Percentiles rank a stretch among this genome's conserved stretches.
Conservation (phyloP, 1,284 basidiomycete genomes). For the Rhodotorula sp. region DNA sequence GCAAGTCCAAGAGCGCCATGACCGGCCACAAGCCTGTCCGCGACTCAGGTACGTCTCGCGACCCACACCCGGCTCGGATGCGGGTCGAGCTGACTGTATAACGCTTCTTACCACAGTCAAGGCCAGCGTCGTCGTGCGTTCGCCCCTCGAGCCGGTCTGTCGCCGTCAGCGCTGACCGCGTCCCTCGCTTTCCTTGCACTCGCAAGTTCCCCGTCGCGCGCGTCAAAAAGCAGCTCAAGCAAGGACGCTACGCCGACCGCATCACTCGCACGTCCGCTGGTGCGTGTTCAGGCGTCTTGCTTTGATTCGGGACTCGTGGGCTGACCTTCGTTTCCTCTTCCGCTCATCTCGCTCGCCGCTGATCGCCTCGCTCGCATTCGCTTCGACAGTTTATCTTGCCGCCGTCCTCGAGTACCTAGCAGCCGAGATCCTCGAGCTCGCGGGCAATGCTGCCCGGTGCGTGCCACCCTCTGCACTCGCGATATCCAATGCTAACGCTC, state of each 20-base stretch:
- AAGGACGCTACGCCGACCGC: slow-evolving; percentile 51
- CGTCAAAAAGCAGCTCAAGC: slow-evolving; percentile 88
- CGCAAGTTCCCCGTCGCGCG: slow-evolving; percentile 90
- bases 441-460: slow-evolving; percentile 43
- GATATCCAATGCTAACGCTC: too few relatives aligned
- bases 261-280: background rate
- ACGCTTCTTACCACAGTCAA: background rate
- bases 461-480: background rate
- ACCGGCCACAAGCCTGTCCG: too few relatives aligned
- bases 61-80: background rate
- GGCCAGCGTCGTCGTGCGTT: slow-evolving; percentile 1
- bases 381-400: slow-evolving; percentile 41
- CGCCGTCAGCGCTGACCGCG: background rate
- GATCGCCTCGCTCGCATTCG: too few relatives aligned
- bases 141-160: too few relatives aligned
- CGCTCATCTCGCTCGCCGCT: background rate
- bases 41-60: background rate
- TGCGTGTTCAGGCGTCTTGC: background rate
- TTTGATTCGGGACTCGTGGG: background rate
- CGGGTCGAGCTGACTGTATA: background rate
- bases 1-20: background rate
- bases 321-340: background rate
- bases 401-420: slow-evolving; percentile 53
- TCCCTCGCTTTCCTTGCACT: background rate
- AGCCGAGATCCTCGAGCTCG: slow-evolving; percentile 53